Evolutionary conservation across 2,329 filamentous ascomycete genomes (phyloP), one percentile per base, ranked within the genome.

Genomic region (Tolypocladium album): DNA sequence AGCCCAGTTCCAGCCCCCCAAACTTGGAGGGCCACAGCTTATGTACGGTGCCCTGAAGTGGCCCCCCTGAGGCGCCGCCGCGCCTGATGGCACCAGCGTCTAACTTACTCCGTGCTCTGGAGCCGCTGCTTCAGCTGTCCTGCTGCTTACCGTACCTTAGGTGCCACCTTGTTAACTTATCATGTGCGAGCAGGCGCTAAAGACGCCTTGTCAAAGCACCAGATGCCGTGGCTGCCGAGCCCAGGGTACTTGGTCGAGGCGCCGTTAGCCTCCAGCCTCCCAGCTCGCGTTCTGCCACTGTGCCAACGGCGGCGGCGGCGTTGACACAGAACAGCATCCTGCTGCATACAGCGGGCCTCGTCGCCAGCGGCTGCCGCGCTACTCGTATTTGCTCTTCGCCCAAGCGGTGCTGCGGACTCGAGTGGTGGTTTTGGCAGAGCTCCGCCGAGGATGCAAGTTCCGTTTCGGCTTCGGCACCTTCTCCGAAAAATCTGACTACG

Each of bases 161-260:
- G 27, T 31, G 5, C 27, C 27, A 31, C 27, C 12, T 13, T 13
- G 11, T 38, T 11, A 38, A 11, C 3, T 38, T 38, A 12, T 53
- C 31, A 2, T 36, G 15, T n/a, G 50, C 50, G 20, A 12, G 39
- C 0, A 47, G 22, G 58, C 61, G 61, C 62, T 64, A 63, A 55
- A 15, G 53, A 58, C 61, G 61, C 62, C 56, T 63, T 57, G 58
- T 61, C 61, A 59, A 61, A 60, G 62, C 61, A 66, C 63, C 63
- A 69, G 65, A 63, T 70, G 68, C 69, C 69, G 69, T 70, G 63
- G 63, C 64, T 69, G 65, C 69, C 69, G 69, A 66, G 59, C 22
- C 53, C 24, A 53, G 50, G 31, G 31, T 34, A 36, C 50, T 7
- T n/a, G 20, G 17, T 8, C 13, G 47, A 20, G 47, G 47, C 57